Conservation (phyloP, 1,139 yeast genomes). For the Pneumocystis sp. region DNA sequence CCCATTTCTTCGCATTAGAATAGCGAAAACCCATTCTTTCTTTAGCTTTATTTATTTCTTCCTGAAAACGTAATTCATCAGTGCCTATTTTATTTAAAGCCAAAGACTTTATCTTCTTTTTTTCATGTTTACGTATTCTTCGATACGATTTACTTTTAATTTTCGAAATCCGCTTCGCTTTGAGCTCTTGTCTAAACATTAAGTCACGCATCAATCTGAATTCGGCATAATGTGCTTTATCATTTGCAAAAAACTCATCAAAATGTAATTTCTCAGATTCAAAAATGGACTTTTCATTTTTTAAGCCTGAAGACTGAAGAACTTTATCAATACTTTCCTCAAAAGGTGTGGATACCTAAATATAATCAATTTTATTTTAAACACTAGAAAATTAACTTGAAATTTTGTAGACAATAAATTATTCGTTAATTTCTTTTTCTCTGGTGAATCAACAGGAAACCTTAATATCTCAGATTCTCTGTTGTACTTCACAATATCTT, state of each 20-base stretch:
- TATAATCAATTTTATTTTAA: slow-evolving; percentile 33
- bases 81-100: slow-evolving; percentile 24
- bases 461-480: slow-evolving; percentile 72
- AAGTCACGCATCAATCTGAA: slow-evolving; percentile 84
- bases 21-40: slow-evolving; percentile 89
- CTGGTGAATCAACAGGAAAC: slow-evolving; percentile 41
- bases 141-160: slow-evolving; percentile 85
- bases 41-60: slow-evolving; percentile 66
- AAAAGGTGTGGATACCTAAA: slow-evolving; percentile 40
- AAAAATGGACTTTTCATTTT: slow-evolving; percentile 61
- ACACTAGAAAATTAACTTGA: slow-evolving; percentile 23
- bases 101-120: slow-evolving; percentile 44
- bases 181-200: slow-evolving; percentile 87
- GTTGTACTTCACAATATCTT: slow-evolving; percentile 61
- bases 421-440: slow-evolving; percentile 29
- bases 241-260: slow-evolving; percentile 68
- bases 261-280: slow-evolving; percentile 72
- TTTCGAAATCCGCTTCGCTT: slow-evolving; percentile 80
- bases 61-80: slow-evolving; percentile 32
- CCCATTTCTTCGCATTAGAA: slow-evolving; percentile 82
- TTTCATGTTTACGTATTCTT: slow-evolving; percentile 72
- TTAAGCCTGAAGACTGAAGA: slow-evolving; percentile 48
- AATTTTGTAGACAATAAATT: slow-evolving; percentile 32
- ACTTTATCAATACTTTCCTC: slow-evolving; percentile 53
- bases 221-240: slow-evolving; percentile 62